Base-by-base conservation (phyloP, 2,329 filamentous ascomycete genomes). In the Magnaporthales sp. region DNA sequence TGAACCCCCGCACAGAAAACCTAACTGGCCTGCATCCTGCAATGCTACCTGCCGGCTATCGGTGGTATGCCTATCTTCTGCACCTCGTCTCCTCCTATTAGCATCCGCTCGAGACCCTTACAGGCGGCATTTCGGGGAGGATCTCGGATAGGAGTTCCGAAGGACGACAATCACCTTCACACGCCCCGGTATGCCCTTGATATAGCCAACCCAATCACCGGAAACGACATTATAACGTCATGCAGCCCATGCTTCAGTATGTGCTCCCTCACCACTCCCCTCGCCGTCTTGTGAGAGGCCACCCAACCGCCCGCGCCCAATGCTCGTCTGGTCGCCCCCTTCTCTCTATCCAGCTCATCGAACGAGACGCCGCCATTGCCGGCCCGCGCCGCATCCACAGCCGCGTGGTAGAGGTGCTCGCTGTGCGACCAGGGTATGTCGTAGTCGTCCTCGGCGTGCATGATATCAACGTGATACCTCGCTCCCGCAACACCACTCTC, bases 171-270 rank as follows among this genome's bases (percentile, higher is more conserved):
- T 7, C 7, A 13, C 46, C 3, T 27, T 27, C 13, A 58, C 10
- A 13, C 54, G 8, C 54, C 54, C 54, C 54, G 54, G n/a, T 86
- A 83, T 0, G 80, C 80, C 8, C 78, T 76, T 70, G 80, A 77
- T 9, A 86, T 76, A 2, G 84, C 84, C 67, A 83, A 71, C 56
- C 80, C 82, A 0, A 86, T 78, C 4, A 84, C 76, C 0, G 84
- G 83, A 72, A 86, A 83, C 4, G 81, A 81, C 85, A 87, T 87
- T 63, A 86, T 80, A 38, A 80, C 77, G 73, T 88, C 85, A 66
- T 88, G 85, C 19, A 86, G 72, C 0, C 85, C 85, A 69, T 82
- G 80, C 72, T 84, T 84, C 5, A 84, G 67, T 7, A 88, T 83
- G 64, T 86, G 79, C 70, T 86, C 80, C 65, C 81, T 75, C n/a